Evolutionary conservation across 805 yeast species (phyloP).

Genomic region (Candida oleophila): DNA sequence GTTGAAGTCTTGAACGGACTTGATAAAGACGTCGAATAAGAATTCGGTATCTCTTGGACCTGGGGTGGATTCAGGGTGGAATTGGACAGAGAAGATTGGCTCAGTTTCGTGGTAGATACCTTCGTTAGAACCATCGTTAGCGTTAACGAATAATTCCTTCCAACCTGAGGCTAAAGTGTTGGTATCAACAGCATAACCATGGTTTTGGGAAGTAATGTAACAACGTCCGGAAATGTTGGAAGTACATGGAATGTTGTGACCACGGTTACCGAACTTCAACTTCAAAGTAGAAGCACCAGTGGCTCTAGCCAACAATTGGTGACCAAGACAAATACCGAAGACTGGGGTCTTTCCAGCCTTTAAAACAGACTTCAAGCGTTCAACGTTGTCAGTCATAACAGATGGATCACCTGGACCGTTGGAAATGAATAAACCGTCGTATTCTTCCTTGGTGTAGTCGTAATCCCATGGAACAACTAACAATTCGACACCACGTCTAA

Average conservation of each 20-base stretch:
- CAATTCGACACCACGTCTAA: conserved; percentile 93
- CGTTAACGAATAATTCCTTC: conserved; percentile 92
- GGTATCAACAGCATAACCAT: conserved; percentile 95
- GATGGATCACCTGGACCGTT: conserved; percentile 99
- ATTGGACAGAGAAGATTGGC: conserved; percentile 96
- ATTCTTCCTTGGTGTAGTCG: conserved; percentile 75
- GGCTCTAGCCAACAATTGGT: conserved; percentile 93
- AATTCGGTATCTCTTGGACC: conserved; percentile 99
- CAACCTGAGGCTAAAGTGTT: conserved; percentile 73
- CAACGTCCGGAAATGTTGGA: conserved; percentile 89
- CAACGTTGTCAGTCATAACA: conserved; percentile 68
- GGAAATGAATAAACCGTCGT: conserved; percentile 93
- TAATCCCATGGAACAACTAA: conserved; percentile 95
- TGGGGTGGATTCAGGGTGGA: conserved; percentile 98
- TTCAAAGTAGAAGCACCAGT: conserved; percentile 91
- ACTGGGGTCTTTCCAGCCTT: conserved; percentile 76
- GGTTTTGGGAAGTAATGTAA: conserved; percentile 98
- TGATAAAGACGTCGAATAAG: conserved; percentile 88
- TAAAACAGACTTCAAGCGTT: conserved; percentile 56
- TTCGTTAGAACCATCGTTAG: conserved; percentile 97
- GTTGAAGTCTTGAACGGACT: conserved; percentile 70
- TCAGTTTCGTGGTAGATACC: conserved; percentile 89
- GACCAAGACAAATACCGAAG: conserved; percentile 98
- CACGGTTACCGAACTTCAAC: conserved; percentile 97
- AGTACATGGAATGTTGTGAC: conserved; percentile 96